These are phyloP conservation scores for Andrographis paniculata DNA, from an alignment of 305 asterid genomes.

Conservation along the genomic window DNA sequence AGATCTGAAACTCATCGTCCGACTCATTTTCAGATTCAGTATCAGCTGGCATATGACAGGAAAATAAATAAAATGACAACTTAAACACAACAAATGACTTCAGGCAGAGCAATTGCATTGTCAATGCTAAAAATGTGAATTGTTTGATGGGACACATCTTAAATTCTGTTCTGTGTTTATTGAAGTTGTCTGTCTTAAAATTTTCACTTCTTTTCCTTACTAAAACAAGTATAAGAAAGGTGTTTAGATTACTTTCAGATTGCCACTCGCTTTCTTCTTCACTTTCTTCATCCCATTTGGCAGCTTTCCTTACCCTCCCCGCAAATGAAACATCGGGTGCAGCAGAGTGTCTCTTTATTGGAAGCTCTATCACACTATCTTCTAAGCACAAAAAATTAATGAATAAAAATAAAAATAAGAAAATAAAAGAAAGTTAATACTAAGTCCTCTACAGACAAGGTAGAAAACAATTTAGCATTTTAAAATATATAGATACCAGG, in stretches of 20 bases:
- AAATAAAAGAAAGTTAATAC: constrained; percentile 26
- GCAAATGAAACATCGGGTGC: constrained; percentile 61
- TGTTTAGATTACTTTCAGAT: constrained; percentile 59
- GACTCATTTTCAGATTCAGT: constrained; percentile 83
- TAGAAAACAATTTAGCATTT: constrained; percentile 17
- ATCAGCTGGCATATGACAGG: constrained; percentile 53
- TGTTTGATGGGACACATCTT: constrained; percentile 6
- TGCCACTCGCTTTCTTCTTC: constrained; percentile 82
- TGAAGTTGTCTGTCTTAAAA: too few species aligned
- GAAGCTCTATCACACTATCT: constrained; percentile 81
- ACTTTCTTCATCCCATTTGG: constrained; percentile 64
- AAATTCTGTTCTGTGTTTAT: constrained; percentile 10
- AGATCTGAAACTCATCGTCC: constrained; percentile 96
- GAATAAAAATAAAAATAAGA: too few species aligned
- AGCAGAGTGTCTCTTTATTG: constrained; percentile 82
- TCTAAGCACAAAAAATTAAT: constrained; percentile 37
- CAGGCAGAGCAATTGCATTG: not conserved
- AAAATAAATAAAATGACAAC: constrained; percentile 15
- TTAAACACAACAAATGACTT: too few species aligned
- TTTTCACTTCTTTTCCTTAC: too few species aligned
- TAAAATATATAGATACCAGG: constrained; percentile 43
- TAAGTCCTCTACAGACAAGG: constrained; percentile 18
- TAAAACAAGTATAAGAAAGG: not conserved
- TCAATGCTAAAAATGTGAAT: constrained; percentile 7
- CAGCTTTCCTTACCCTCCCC: constrained; percentile 81